phyloP scores from a whole-genome alignment of 2,329 filamentous ascomycete genomes.

The Stachybotrys chartarum region DNA sequence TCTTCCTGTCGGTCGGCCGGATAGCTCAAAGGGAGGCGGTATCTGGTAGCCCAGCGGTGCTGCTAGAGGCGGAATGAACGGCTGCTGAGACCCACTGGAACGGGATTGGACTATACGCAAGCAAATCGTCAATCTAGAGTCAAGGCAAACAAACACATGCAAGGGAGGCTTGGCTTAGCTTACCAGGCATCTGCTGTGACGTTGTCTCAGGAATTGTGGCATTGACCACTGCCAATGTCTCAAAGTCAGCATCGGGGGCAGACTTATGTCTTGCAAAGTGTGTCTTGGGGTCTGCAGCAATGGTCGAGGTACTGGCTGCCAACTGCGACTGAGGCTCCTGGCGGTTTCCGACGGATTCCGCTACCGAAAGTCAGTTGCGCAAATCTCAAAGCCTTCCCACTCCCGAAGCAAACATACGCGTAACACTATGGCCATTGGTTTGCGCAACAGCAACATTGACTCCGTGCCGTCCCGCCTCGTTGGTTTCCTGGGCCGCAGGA shows the following conservation, averaged over 20 bases:
- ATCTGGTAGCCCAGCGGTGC: constrained; percentile 30
- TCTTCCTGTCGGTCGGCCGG: constrained; percentile 19
- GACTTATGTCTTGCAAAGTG: background rate
- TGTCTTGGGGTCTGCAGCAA: background rate
- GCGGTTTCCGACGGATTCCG: background rate
- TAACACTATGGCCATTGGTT: background rate
- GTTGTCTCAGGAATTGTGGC: constrained; percentile 4
- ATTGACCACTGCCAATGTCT: constrained; percentile 2
- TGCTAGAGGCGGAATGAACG: constrained; percentile 23
- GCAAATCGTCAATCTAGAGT: constrained; percentile 1
- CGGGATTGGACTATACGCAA: constrained; percentile 7
- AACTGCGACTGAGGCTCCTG: background rate
- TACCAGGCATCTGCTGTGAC: constrained; percentile 7
- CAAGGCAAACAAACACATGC: background rate
- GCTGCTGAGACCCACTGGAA: constrained; percentile 8
- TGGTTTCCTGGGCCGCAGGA: background rate
- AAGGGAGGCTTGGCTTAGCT: background rate
- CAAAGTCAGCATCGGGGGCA: background rate
- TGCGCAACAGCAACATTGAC: background rate
- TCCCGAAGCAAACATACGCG: background rate
- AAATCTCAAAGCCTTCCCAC: background rate
- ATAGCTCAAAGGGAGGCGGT: constrained; percentile 34
- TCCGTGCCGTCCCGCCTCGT: background rate
- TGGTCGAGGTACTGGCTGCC: background rate
- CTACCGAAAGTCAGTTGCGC: background rate